Evolutionary conservation across 345 rosid genomes (phyloP), one percentile per base, ranked within the genome.

Genomic region (Eucalyptus curtisii): DNA sequence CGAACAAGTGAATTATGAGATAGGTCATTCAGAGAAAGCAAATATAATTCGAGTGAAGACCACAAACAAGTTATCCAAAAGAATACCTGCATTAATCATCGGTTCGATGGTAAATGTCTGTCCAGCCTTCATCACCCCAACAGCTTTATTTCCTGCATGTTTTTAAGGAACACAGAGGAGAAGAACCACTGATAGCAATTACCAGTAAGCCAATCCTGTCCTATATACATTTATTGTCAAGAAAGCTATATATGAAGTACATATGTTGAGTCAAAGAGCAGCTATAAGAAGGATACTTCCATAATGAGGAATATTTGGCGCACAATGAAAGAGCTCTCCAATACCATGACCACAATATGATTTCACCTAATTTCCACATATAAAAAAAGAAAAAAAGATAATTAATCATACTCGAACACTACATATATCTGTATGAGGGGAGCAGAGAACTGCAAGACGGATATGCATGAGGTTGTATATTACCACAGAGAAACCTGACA

Each of bases 401-500:
- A 82, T 37, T 76, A 76, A 76, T 76, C 27, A 11, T 37, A 76
- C 47, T 37, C 6, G 8, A 76, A 37, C 27, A 20, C 47, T 37
- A 76, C 82, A 76, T 76, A 76, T 76, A 76, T 76, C 45, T 50
- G 61, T 44, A 52, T 52, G 30, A 86, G 19, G 87, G 80, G 31
- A 49, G 57, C 31, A 53, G 48, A 53, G 44, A 68, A 68, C 40
- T 3, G 13, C 24, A 68, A 33, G 13, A 33, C 4, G 4, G 47
- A 76, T 37, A 76, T 0, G 15, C 45, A 19, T 3, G 45, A 71
- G 81, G 82, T 37, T 76, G 79, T 33, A 80, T 44, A 89, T 94
- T 96, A 98, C 99, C 99, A 98, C 99, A 59, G 99, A 97, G 79
- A 97, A 90, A 49, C 99, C 99, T 33, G 98, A 94, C 98, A 98